phyloP scores from a whole-genome alignment of 495 filamentous ascomycete species.

The Xylaria sp. region DNA sequence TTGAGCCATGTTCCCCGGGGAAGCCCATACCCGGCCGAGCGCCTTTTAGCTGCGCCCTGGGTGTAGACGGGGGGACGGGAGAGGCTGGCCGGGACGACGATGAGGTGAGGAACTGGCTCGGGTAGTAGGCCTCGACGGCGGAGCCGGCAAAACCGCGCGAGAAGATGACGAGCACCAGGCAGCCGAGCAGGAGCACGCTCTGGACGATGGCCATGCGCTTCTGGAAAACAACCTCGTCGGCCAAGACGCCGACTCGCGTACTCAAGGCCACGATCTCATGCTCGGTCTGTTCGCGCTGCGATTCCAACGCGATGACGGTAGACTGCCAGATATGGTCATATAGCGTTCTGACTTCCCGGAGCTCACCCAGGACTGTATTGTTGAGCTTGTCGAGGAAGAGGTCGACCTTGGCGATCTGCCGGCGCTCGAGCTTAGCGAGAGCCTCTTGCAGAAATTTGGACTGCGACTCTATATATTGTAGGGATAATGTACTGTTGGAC shows the following conservation, averaged over 20 bases:
- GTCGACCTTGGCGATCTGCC: constrained; percentile 82
- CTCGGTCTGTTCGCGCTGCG: constrained; percentile 79
- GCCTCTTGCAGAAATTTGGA: constrained; percentile 90
- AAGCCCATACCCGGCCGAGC: constrained; percentile 20
- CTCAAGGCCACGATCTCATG: constrained; percentile 83
- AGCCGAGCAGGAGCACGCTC: constrained; percentile 83
- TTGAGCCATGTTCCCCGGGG: constrained; percentile 18
- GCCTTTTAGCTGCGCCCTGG: constrained; percentile 22
- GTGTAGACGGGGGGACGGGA: constrained; percentile 35
- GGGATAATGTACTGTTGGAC: constrained; percentile 87
- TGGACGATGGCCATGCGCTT: constrained; percentile 93
- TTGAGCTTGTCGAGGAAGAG: constrained; percentile 85
- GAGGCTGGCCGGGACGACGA: constrained; percentile 33
- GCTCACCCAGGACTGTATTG: constrained; percentile 81
- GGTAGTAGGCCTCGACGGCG: constrained; percentile 38
- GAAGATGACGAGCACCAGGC: constrained; percentile 88
- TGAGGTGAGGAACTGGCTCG: constrained; percentile 33
- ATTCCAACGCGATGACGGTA: constrained; percentile 89
- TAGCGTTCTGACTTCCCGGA: constrained; percentile 78
- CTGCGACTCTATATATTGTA: constrained; percentile 97
- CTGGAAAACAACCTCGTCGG: constrained; percentile 94
- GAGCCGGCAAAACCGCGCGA: constrained; percentile 48
- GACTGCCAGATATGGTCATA: constrained; percentile 98
- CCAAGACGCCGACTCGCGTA: constrained; percentile 80
- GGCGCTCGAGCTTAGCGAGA: constrained; percentile 87